Evolutionary conservation across 345 rosid species (phyloP), one percentile per base, ranked within the genome.

Genomic region (Mercurialis annua): DNA sequence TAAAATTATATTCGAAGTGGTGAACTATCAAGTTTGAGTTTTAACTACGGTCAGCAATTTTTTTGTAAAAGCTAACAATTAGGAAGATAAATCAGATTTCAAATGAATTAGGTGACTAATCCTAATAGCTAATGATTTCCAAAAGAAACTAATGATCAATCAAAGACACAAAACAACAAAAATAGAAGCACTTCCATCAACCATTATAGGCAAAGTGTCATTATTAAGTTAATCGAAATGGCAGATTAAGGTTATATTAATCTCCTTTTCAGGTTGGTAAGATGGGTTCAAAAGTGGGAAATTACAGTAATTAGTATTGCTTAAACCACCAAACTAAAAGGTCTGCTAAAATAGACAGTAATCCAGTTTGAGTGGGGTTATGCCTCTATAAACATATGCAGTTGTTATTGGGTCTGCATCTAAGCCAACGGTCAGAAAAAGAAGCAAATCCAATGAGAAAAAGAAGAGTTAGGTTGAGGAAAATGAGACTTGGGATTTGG

Each of bases 361-460:
- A 64, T 44, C 44, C 55, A 63, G 36, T 50, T 36, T 5, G 17
- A 1, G 74, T 64, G 80, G 84, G 81, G 67, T 50, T 6, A 10
- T 40, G 44, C 44, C 8, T 3, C 42, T 31, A 23, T n/a, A n/a
- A n/a, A n/a, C n/a, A n/a, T n/a, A n/a, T 59, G 65, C n/a, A 27
- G 70, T 75, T 44, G 86, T 80, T 82, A 75, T 72, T 21, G 65
- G 67, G 82, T 77, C 77, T 33, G 65, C 72, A 42, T 87, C 87
- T 62, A 71, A 66, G 65, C 80, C 74, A 81, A 84, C 89, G 87
- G 85, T 81, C 73, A 71, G 64, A 82, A 65, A 16, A n/a, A 18
- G 65, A 62, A 38, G 6, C 65, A 79, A 68, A 81, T 70, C 77
- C 78, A 79, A 59, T 68, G 82, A 78, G 68, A 21, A 68, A n/a